phyloP scores from a whole-genome alignment of 2,329 filamentous ascomycete species.

The Purpureocillium takamizusanense region DNA sequence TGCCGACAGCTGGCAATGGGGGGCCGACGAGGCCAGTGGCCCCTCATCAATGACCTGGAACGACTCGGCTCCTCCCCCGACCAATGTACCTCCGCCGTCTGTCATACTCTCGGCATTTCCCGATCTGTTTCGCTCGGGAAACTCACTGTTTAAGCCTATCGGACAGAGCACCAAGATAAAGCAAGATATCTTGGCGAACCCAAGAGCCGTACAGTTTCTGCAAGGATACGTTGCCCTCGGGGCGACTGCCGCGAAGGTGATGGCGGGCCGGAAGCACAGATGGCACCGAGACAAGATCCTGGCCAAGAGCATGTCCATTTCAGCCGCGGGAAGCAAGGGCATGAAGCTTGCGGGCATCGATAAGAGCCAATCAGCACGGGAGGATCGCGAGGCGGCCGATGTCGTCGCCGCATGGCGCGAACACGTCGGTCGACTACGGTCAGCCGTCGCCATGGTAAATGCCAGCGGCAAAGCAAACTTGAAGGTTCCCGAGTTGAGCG shows the following conservation, averaged over 20 bases:
- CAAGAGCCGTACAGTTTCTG: slow-evolving; percentile 54
- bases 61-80: slow-evolving; percentile 52
- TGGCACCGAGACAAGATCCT: slow-evolving; percentile 88
- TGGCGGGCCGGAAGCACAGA: slow-evolving; percentile 74
- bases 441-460: slow-evolving; percentile 60
- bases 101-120: slow-evolving; percentile 72
- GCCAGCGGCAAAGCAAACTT: slow-evolving; percentile 43
- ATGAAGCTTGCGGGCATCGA: slow-evolving; percentile 91
- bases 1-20: slow-evolving; percentile 40
- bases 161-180: slow-evolving; percentile 48
- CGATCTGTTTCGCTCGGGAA: slow-evolving; percentile 56
- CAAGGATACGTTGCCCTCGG: slow-evolving; percentile 54
- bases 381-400: slow-evolving; percentile 78
- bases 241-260: slow-evolving; percentile 65
- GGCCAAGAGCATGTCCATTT: slow-evolving; percentile 82
- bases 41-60: slow-evolving; percentile 10
- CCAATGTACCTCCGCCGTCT: slow-evolving; percentile 82
- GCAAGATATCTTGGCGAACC: slow-evolving; percentile 54
- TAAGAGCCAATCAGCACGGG: slow-evolving; percentile 70
- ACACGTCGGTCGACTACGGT: slow-evolving; percentile 65
- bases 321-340: slow-evolving; percentile 63
- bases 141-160: slow-evolving; percentile 56
- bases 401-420: slow-evolving; percentile 67
- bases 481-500: slow-evolving; percentile 60
- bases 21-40: slow-evolving; percentile 26